Evolutionary conservation across 768 basidiomycete genomes (phyloP), one percentile per base, ranked within the genome.

Genomic region (Hypsizygus marmoreus): DNA sequence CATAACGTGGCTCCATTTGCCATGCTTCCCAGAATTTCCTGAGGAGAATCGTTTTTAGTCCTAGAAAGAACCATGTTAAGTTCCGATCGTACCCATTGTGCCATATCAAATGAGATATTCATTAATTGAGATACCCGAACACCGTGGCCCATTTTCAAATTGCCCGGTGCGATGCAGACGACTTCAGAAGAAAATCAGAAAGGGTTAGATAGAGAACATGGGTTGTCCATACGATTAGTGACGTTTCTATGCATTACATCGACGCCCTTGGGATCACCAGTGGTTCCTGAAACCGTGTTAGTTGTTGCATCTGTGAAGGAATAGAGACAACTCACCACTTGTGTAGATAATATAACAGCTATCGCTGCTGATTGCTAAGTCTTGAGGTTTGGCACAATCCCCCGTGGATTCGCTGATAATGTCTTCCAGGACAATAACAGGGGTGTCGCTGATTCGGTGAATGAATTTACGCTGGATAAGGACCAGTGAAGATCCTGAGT

Each of bases 81-180:
- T 28, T 29, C 36, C 29, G 33, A 24, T 32, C 38, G 7, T 49
- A 67, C 78, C 82, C 82, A 84, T n/a, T 77, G 79, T 28, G 77
- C 79, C 79, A 84, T 81, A 55, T 82, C 82, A 54, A 82, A 84
- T 1, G 80, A 76, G 30, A 84, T 74, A 50, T 82, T 82, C 66
- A 82, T 71, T 19, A 82, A 60, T 57, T 84, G 82, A 5, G 79
- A 73, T 10, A 82, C 79, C 9, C 77, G 71, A 17, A 72, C 54
- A 12, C 81, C 80, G 2, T 77, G 77, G 19, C 59, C 46, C 77
- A 84, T 81, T 30, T 73, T 73, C 13, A 82, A 63, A 53, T 79
- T 80, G 19, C 80, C 81, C 14, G 80, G 81, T 29, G 64, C 50
- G 43, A 69, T 53, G 43, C 66, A 68, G 4, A 71, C 52, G 17